Conservation (phyloP, 83 land plant species). For the Thuja plicata region DNA sequence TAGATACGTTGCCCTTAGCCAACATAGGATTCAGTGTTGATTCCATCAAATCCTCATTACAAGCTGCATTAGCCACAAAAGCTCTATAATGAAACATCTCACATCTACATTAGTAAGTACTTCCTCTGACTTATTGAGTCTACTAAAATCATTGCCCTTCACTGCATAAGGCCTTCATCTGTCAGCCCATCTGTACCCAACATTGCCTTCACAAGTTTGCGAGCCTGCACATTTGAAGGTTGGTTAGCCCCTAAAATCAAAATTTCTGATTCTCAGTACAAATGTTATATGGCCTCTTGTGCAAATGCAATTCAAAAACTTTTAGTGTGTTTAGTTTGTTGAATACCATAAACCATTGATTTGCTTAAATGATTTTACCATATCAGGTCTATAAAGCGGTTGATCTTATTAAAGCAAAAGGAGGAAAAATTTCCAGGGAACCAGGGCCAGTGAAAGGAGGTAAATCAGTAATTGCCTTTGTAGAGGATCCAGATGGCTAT, state of each 20-base stretch:
- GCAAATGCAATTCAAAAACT: not conserved
- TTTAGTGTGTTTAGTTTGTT: not conserved
- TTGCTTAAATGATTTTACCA: constrained; percentile 3
- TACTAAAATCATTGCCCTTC: too few species aligned
- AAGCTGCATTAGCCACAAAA: too few species aligned
- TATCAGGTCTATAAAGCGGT: constrained; percentile 63
- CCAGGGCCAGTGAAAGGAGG: constrained; percentile 68
- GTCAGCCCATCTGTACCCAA: too few species aligned
- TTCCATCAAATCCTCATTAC: too few species aligned
- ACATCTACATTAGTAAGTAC: too few species aligned
- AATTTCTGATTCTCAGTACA: not conserved
- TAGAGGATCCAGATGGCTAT: constrained; percentile 87
- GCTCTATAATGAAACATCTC: too few species aligned
- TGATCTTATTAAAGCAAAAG: constrained; percentile 58
- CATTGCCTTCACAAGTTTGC: too few species aligned
- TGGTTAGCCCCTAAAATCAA: not conserved
- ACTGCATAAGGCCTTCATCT: too few species aligned
- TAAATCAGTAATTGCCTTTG: constrained; percentile 50
- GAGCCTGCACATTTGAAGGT: not conserved
- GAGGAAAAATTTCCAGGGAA: constrained; percentile 58
- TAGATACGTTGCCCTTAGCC: too few species aligned
- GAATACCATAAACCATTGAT: not conserved
- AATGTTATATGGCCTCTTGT: not conserved
- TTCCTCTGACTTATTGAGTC: too few species aligned
- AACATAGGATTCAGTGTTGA: too few species aligned